Conservation (phyloP, 805 yeast genomes). For the Lipomyces spencermartinsiae region DNA sequence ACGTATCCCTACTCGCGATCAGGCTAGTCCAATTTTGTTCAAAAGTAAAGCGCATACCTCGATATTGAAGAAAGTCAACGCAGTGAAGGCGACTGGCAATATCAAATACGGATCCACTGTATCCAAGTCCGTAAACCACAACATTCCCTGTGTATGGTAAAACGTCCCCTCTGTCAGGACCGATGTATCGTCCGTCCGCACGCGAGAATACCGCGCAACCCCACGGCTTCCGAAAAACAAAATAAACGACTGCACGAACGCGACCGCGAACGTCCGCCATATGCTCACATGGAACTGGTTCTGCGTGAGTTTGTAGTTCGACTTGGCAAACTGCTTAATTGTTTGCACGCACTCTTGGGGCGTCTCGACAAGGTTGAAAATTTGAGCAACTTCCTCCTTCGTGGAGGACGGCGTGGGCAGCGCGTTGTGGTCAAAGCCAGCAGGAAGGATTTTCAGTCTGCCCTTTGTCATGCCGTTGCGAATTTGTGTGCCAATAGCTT, state of each 20-base stretch:
- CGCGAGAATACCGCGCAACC: constrained; percentile 21
- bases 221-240: constrained; percentile 32
- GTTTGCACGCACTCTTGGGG: constrained; percentile 4
- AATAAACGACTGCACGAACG: constrained; percentile 19
- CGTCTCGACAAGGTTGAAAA: constrained; percentile 10
- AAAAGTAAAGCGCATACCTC: constrained; percentile 36
- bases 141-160: constrained; percentile 50
- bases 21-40: not conserved
- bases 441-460: constrained; percentile 18
- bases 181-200: constrained; percentile 18
- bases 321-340: constrained; percentile 10
- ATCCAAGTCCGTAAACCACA: constrained; percentile 68
- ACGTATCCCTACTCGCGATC: constrained; percentile 4
- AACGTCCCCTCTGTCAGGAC: constrained; percentile 10
- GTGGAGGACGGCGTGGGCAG: not conserved
- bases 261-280: constrained; percentile 19
- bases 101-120: constrained; percentile 64
- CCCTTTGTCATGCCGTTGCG: constrained; percentile 2
- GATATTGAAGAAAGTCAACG: constrained; percentile 72
- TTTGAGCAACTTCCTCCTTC: not conserved
- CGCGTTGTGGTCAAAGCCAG: constrained; percentile 1
- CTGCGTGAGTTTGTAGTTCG: not conserved
- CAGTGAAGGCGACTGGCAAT: constrained; percentile 75
- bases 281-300: constrained; percentile 14
- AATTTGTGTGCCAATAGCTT: constrained; percentile 8